Evolutionary conservation across 2,329 filamentous ascomycete genomes (phyloP).

Genomic region (Phialophora expanda): DNA sequence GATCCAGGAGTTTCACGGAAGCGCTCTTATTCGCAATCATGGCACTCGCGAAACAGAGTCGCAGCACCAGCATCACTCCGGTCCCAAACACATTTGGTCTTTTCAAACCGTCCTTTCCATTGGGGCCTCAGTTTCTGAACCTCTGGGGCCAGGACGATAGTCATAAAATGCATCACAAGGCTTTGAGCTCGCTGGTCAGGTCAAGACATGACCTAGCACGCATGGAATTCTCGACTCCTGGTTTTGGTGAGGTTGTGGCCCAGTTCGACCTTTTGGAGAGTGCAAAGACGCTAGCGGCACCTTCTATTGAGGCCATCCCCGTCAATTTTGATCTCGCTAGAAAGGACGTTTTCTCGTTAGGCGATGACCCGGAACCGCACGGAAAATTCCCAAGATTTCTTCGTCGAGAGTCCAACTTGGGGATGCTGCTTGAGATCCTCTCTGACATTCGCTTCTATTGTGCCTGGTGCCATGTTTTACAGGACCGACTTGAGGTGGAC

Average conservation of each 20-base stretch:
- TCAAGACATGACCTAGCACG: neutral
- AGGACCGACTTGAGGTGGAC: neutral
- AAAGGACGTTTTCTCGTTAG: neutral
- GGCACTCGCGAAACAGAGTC: neutral
- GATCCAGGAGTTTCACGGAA: neutral
- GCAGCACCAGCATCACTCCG: neutral
- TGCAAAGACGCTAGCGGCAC: neutral
- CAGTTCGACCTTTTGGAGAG: slow-evolving; percentile 6
- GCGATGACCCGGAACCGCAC: neutral
- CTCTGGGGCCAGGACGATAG: neutral
- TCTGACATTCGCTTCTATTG: neutral
- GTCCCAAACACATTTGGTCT: neutral
- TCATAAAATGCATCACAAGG: neutral
- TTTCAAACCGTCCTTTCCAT: neutral
- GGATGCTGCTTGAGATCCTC: neutral
- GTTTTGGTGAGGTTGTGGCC: neutral
- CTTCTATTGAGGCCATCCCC: neutral
- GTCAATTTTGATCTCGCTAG: neutral
- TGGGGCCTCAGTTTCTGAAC: slow-evolving; percentile 2
- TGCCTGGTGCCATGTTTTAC: neutral
- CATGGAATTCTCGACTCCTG: neutral
- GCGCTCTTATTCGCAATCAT: neutral
- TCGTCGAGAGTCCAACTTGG: neutral
- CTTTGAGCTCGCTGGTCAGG: neutral
- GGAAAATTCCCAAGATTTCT: neutral